phyloP scores from a whole-genome alignment of 1,284 basidiomycete genomes.

The Xerocomus amazonicus region DNA sequence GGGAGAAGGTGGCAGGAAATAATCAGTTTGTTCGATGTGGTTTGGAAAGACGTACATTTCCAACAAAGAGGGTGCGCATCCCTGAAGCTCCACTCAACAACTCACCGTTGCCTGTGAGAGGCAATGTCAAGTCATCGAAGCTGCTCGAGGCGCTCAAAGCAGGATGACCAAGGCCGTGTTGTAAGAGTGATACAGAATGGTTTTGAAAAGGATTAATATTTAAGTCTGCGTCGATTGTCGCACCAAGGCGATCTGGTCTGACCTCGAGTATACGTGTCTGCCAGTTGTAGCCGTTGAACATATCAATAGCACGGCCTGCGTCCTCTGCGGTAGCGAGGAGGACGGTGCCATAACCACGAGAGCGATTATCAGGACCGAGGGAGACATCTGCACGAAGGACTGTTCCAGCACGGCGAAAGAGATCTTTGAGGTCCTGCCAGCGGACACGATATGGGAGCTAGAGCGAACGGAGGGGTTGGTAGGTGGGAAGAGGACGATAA shows the following conservation, averaged over 20 bases:
- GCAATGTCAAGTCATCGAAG: slow-evolving; percentile 20
- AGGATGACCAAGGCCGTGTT: slow-evolving; percentile 18
- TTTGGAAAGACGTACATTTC: slow-evolving; percentile 47
- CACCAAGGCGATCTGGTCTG: slow-evolving; percentile 69
- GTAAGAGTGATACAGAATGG: slow-evolving; percentile 16
- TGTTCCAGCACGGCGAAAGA: slow-evolving; percentile 92
- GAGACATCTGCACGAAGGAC: slow-evolving; percentile 94
- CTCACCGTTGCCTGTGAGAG: slow-evolving; percentile 20
- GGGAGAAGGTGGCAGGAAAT: background rate
- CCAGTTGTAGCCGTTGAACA: slow-evolving; percentile 92
- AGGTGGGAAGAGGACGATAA: background rate
- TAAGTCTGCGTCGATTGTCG: slow-evolving; percentile 25
- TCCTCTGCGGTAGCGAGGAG: slow-evolving; percentile 90
- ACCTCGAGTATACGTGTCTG: slow-evolving; percentile 90
- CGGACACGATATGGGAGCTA: slow-evolving; percentile 93
- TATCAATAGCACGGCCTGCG: slow-evolving; percentile 83
- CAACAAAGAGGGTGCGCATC: slow-evolving; percentile 67
- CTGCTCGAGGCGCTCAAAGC: slow-evolving; percentile 10
- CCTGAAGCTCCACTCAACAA: slow-evolving; percentile 30
- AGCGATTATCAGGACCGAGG: slow-evolving; percentile 88
- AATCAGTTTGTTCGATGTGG: slow-evolving; percentile 6
- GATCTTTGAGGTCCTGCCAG: slow-evolving; percentile 98
- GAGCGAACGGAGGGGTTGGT: too few species aligned
- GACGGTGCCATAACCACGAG: slow-evolving; percentile 91
- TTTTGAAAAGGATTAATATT: slow-evolving; percentile 14